Evolutionary conservation across 495 filamentous ascomycete species (phyloP).

Genomic region (Letharia lupina): DNA sequence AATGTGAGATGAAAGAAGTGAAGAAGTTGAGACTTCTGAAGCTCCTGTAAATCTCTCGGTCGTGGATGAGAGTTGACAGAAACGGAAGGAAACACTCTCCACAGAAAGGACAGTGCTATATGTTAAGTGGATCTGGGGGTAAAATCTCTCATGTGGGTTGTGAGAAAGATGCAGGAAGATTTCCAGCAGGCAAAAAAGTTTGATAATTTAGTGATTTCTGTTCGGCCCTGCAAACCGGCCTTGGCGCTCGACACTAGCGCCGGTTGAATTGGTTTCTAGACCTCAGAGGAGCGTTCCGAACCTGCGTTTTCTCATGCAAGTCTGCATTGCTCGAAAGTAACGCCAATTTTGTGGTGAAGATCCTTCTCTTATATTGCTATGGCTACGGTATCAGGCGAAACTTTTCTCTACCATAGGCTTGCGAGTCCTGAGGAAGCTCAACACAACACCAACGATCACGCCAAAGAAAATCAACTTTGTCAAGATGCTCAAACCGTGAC

Average conservation of each 20-base stretch:
- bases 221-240: constrained; percentile 5
- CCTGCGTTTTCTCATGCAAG: background rate
- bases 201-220: constrained; percentile 5
- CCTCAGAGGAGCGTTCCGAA: background rate
- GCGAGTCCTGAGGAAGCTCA: constrained; percentile 33
- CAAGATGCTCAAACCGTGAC: constrained; percentile 28
- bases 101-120: constrained; percentile 17
- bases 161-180: constrained; percentile 1
- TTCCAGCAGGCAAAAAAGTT: constrained; percentile 18
- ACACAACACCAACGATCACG: constrained; percentile 34
- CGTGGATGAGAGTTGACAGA: background rate
- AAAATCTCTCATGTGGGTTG: background rate
- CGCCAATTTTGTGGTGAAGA: background rate
- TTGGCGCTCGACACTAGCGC: background rate
- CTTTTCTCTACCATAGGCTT: constrained; percentile 32
- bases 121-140: background rate
- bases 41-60: constrained; percentile 1
- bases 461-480: constrained; percentile 38
- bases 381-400: constrained; percentile 31
- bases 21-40: constrained; percentile 5
- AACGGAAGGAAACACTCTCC: constrained; percentile 13
- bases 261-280: background rate
- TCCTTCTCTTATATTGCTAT: constrained; percentile 5
- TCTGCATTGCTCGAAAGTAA: background rate
- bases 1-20: constrained; percentile 1